These are phyloP conservation scores for Euphorbia peplus DNA, from an alignment of 345 rosid species.

Conservation along the genomic window DNA sequence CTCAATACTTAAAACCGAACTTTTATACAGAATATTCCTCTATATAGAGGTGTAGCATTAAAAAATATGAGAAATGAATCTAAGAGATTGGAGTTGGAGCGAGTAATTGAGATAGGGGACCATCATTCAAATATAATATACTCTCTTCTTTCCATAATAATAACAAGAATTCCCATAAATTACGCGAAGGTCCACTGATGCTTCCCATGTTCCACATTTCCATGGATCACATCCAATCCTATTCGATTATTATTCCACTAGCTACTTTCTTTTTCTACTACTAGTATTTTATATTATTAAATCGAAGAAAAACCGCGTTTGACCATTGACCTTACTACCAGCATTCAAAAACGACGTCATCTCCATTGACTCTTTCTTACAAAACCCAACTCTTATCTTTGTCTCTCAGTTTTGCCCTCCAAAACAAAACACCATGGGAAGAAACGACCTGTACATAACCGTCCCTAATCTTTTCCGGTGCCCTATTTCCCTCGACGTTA, in stretches of 20 bases:
- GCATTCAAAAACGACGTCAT: slow-evolving; percentile 17
- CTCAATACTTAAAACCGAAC: too few relatives aligned
- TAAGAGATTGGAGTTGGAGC: too few relatives aligned
- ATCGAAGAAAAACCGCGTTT: slow-evolving; percentile 8
- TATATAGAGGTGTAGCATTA: too few relatives aligned
- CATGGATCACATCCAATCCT: not conserved
- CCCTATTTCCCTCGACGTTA: slow-evolving; percentile 28
- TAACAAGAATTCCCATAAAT: not conserved
- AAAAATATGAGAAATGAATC: too few relatives aligned
- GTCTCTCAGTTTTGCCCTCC: not conserved
- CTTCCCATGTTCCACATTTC: not conserved
- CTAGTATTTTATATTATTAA: too few relatives aligned
- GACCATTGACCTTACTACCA: slow-evolving; percentile 15
- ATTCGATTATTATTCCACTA: not conserved
- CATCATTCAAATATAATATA: not conserved
- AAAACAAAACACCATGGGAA: slow-evolving; percentile 15
- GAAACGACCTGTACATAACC: slow-evolving; percentile 24
- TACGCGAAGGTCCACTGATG: not conserved
- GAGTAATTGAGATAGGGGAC: not conserved
- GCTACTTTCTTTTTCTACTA: not conserved
- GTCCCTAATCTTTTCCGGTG: slow-evolving; percentile 27
- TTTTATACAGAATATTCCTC: too few relatives aligned
- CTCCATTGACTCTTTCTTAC: slow-evolving; percentile 23
- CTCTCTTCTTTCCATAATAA: too few relatives aligned
- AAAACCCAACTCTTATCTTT: slow-evolving; percentile 10